Percentiles rank a stretch among this genome's conserved stretches.
Conservation (phyloP, 169 alveolate species). For the Plasmodium gonderi region DNA sequence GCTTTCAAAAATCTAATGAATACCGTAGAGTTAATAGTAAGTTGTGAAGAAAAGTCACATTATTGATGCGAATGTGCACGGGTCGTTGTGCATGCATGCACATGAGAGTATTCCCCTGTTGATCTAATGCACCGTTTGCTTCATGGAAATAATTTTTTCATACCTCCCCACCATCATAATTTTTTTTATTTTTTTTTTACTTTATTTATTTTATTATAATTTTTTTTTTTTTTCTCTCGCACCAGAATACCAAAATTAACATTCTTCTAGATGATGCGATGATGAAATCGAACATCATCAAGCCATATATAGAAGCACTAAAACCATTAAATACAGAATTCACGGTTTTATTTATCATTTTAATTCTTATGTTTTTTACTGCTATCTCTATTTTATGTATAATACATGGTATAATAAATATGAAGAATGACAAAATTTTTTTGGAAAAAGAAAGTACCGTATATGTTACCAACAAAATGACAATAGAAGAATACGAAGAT, state of each 20-base stretch:
- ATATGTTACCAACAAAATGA: constrained; percentile 77
- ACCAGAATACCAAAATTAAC: constrained; percentile 25
- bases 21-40: constrained; percentile 38
- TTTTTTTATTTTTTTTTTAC: neutral
- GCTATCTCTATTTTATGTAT: constrained; percentile 29
- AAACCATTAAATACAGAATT: constrained; percentile 47
- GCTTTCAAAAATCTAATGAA: constrained; percentile 34
- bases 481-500: constrained; percentile 71
- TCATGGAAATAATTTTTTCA: neutral
- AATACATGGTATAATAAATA: constrained; percentile 21
- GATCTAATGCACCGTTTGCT: neutral
- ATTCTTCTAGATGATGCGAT: constrained; percentile 4
- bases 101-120: neutral
- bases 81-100: neutral
- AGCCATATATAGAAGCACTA: constrained; percentile 59
- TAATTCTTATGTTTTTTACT: constrained; percentile 32
- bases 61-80: neutral
- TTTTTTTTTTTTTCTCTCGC: neutral
- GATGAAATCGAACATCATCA: neutral
- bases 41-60: neutral
- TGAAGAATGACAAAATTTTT: constrained; percentile 23
- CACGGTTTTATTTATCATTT: constrained; percentile 38
- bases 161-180: neutral
- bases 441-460: constrained; percentile 14
- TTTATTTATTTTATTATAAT: neutral